These are phyloP conservation scores for Phytopythium chamaehyphon DNA, from an alignment of 352 stramenopile species.

Conservation along the genomic window DNA sequence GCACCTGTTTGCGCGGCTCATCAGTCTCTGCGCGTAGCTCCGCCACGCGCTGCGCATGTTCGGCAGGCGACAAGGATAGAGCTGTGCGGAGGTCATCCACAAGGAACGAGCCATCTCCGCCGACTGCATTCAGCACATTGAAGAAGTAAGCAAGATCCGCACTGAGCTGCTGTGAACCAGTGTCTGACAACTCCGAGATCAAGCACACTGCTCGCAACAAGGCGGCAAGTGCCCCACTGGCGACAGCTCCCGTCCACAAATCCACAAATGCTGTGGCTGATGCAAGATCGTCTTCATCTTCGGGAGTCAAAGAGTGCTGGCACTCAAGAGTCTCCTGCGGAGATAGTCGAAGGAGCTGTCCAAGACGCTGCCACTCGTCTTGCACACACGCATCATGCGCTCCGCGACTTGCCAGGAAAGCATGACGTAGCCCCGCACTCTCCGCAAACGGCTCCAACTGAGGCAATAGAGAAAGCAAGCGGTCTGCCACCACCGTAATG, in stretches of 20 bases:
- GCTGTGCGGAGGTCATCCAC: slow-evolving; percentile 38
- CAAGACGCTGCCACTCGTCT: slow-evolving; percentile 47
- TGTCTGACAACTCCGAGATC: slow-evolving; percentile 58
- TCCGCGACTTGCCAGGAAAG: slow-evolving; percentile 46
- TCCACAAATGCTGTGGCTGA: slow-evolving; percentile 66
- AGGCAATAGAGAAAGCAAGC: slow-evolving; percentile 72
- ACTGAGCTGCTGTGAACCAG: slow-evolving; percentile 52
- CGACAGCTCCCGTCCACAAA: slow-evolving; percentile 62
- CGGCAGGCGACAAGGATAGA: slow-evolving; percentile 31
- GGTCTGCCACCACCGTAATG: slow-evolving; percentile 75
- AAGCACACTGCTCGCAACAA: slow-evolving; percentile 46
- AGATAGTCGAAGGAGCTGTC: slow-evolving; percentile 38
- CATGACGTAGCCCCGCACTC: slow-evolving; percentile 55
- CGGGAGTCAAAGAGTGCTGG: slow-evolving; percentile 36
- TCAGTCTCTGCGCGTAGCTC: slow-evolving; percentile 22
- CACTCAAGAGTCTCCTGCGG: slow-evolving; percentile 38
- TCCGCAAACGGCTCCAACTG: slow-evolving; percentile 80
- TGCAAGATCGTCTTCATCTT: slow-evolving; percentile 6
- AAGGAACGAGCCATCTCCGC: slow-evolving; percentile 50
- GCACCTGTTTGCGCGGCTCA: slow-evolving; percentile 18
- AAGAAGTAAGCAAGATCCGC: slow-evolving; percentile 77
- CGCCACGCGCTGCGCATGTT: slow-evolving; percentile 27
- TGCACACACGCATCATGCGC: slow-evolving; percentile 43
- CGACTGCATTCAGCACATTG: slow-evolving; percentile 75
- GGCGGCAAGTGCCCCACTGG: slow-evolving; percentile 57